Conservation (phyloP, 306 rosid genomes). For the Leucaena leucocephala region DNA sequence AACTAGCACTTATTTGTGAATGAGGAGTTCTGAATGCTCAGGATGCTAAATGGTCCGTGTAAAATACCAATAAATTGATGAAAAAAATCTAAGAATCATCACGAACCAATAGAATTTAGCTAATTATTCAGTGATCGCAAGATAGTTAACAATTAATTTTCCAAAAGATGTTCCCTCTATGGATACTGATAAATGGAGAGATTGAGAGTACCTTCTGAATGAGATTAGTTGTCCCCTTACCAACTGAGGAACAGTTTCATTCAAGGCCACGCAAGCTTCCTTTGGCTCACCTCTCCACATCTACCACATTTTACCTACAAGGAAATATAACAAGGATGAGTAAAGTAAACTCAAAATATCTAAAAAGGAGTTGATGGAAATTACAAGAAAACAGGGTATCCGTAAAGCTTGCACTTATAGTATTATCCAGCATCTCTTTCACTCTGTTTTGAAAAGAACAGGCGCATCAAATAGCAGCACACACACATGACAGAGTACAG, state of each 20-base stretch:
- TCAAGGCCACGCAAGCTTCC: conserved; percentile 72
- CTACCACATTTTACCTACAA: conserved; percentile 76
- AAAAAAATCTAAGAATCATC: neutral
- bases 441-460: neutral
- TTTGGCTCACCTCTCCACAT: conserved; percentile 81
- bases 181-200: neutral
- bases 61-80: conserved; percentile 3
- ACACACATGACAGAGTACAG: neutral
- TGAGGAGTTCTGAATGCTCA: conserved; percentile 8
- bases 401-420: neutral
- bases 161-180: conserved; percentile 1
- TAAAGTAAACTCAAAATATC: neutral
- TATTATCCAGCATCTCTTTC: neutral
- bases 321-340: neutral
- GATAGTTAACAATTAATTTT: neutral
- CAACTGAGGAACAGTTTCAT: conserved; percentile 76
- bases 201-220: conserved; percentile 68
- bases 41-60: neutral
- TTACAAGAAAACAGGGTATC: neutral
- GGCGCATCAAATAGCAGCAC: neutral
- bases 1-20: conserved; percentile 8
- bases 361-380: neutral
- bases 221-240: conserved; percentile 79
- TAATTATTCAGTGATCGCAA: neutral
- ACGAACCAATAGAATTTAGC: neutral